Conservation (phyloP, 345 rosid species). For the Pugionium dolabratum region DNA sequence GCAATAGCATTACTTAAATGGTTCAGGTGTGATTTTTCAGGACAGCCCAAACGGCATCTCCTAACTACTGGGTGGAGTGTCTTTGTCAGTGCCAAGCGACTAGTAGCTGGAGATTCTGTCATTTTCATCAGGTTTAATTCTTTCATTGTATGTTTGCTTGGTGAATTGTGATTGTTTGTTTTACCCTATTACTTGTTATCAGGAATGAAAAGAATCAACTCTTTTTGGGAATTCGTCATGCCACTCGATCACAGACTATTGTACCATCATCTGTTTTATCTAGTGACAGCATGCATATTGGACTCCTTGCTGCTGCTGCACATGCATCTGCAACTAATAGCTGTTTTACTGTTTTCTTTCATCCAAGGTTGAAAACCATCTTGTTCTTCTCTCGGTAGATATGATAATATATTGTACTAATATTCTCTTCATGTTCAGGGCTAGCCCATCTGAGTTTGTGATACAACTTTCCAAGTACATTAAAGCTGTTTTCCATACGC, state of each 20-base stretch:
- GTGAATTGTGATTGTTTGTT: conserved; percentile 2
- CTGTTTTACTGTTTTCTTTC: conserved; percentile 48
- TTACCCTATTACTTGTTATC: conserved; percentile 12
- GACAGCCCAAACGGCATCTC: conserved; percentile 56
- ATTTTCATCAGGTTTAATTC: conserved; percentile 46
- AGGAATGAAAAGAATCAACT: conserved; percentile 57
- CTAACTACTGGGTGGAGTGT: conserved; percentile 56
- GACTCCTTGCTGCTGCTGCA: conserved; percentile 58
- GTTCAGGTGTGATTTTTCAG: conserved; percentile 33
- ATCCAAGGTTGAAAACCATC: conserved; percentile 43
- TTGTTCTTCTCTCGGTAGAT: background rate
- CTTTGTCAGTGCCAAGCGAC: conserved; percentile 53
- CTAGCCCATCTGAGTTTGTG: conserved; percentile 71
- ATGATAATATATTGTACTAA: conserved; percentile 6
- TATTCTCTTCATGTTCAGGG: conserved; percentile 46
- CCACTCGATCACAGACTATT: conserved; percentile 47
- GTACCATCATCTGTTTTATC: conserved; percentile 53
- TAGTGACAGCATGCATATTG: conserved; percentile 56
- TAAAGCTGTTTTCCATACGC: conserved; percentile 63
- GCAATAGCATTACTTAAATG: conserved; percentile 4
- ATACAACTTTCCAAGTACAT: conserved; percentile 66
- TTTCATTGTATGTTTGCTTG: background rate
- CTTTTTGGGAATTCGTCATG: conserved; percentile 50
- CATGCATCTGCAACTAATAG: conserved; percentile 55
- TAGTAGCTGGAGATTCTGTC: conserved; percentile 52